Evolutionary conservation across 169 alveolate genomes (phyloP).

Genomic region (Cryptosporidium canis): DNA sequence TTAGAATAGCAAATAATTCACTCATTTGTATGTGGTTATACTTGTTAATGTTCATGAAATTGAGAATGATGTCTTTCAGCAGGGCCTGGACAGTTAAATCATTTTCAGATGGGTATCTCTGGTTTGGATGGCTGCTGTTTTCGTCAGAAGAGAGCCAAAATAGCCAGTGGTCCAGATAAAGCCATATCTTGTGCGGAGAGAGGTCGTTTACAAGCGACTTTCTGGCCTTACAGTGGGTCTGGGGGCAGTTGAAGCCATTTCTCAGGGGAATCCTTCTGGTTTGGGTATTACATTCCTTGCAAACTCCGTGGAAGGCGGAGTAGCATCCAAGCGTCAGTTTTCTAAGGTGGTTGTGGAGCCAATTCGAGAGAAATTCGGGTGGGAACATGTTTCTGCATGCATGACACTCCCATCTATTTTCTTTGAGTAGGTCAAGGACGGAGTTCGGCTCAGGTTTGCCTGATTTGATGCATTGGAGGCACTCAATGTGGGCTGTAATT

Average conservation of each 20-base stretch:
- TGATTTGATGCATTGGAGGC: neutral
- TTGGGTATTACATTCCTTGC: conserved; percentile 59
- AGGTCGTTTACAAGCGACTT: conserved; percentile 30
- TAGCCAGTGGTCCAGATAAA: conserved; percentile 60
- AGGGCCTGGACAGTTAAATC: neutral
- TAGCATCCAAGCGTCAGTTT: conserved; percentile 33
- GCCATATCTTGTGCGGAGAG: conserved; percentile 63
- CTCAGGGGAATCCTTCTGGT: conserved; percentile 76
- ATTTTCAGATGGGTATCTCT: neutral
- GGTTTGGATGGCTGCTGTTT: neutral
- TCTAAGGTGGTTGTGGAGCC: conserved; percentile 67
- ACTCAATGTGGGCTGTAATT: conserved; percentile 29
- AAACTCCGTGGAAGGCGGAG: conserved; percentile 51
- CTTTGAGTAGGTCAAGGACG: conserved; percentile 14
- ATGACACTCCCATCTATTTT: conserved; percentile 34
- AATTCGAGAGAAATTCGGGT: conserved; percentile 34
- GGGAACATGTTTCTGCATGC: conserved; percentile 22
- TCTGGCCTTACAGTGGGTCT: conserved; percentile 69
- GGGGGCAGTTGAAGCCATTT: conserved; percentile 75
- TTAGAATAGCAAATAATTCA: conserved; percentile 4
- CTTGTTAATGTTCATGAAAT: conserved; percentile 52
- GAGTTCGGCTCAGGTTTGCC: neutral
- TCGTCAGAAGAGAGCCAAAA: conserved; percentile 26
- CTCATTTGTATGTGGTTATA: conserved; percentile 47
- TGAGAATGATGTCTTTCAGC: conserved; percentile 15